These are phyloP conservation scores for Penicillium rolfsii DNA, from an alignment of 2,329 filamentous ascomycete species.

Conservation along the genomic window DNA sequence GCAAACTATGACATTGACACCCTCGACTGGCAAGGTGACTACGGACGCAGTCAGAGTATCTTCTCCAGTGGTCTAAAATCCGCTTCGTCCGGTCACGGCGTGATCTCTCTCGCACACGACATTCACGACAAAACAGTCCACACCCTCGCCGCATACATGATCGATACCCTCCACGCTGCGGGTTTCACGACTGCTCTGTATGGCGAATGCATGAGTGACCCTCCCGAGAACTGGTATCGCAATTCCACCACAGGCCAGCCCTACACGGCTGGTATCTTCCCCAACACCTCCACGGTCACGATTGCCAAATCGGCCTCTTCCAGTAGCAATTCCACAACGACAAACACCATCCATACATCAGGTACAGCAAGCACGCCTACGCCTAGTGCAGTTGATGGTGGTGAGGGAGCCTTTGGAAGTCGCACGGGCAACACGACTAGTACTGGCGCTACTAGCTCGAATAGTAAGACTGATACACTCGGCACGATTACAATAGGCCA, in stretches of 20 bases:
- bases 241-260: neutral
- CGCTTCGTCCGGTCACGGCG: neutral
- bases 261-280: neutral
- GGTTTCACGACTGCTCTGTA: neutral
- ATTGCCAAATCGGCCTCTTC: neutral
- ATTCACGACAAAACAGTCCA: neutral
- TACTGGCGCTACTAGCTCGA: neutral
- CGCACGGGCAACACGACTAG: neutral
- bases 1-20: constrained; percentile 1
- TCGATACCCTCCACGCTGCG: neutral
- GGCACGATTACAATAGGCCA: neutral
- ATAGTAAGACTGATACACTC: neutral
- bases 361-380: neutral
- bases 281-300: neutral
- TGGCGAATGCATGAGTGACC: neutral
- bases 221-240: neutral
- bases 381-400: neutral
- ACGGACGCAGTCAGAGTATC: neutral
- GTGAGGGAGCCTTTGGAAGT: neutral
- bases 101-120: neutral
- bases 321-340: neutral
- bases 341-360: neutral
- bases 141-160: neutral
- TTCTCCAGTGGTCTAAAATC: neutral
- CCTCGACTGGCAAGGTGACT: neutral